Base-by-base conservation (phyloP, 108 stramenopile species). In the Mediolabrus comicus region DNA sequence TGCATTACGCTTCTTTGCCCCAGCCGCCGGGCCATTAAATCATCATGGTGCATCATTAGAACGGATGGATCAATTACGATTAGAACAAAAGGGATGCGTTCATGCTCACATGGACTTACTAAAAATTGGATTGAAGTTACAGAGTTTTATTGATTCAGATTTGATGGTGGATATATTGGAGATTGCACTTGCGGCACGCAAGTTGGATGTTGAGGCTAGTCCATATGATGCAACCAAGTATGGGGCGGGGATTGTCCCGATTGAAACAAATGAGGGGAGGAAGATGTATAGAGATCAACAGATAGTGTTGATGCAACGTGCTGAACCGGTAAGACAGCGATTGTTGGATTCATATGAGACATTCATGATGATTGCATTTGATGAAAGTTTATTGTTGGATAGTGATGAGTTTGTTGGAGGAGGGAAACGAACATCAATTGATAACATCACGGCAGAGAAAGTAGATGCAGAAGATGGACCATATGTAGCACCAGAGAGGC, bases 101-200 rank as follows among this genome's bases (percentile, higher is more conserved):
- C 97, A 98, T 77, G 96, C 95, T 1, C 90, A 88, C 60, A 98
- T 98, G 97, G 97, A 98, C 66, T 69, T 98, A 57, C 77, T 98
- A 52, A 96, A 96, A 75, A 95, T 95, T 59, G 83, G 83, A 14
- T 65, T 92, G 52, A 84, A 88, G 36, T 56, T 97, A 5, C 78
- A 77, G 49, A 86, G 94, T 1, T 94, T 95, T 67, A 64, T 87
- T 25, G 80, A 84, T 32, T 46, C 91, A 28, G 79, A 53, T 7
- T 38, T 95, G 62, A 53, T 97, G 53, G 54, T 22, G 3, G 82
- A 85, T 17, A 69, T 87, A 4, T 52, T 96, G 34, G 74, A 75
- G 17, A 57, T 94, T 32, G 89, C 94, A 16, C 67, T 98, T 25
- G 75, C 75, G 17, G 92, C 95, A 24, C 76, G 97, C 0, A 60